A percentile compares a stretch with the other conserved stretches of the same genome.
Evolutionary conservation across 495 filamentous ascomycete genomes (phyloP).

Genomic region (Extremus antarcticus): DNA sequence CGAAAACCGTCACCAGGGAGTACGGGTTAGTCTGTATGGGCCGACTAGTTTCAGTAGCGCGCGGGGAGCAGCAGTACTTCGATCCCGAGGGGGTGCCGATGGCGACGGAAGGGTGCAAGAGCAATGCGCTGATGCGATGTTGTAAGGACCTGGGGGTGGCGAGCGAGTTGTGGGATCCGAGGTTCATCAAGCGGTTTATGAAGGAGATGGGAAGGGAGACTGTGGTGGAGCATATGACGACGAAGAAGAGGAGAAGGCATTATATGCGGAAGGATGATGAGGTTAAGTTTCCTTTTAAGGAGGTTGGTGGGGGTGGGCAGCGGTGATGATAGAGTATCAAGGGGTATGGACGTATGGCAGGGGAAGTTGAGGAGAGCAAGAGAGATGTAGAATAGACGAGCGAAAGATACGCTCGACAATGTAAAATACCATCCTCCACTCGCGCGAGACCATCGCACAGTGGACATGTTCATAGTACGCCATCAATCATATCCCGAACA

Average conservation of each 20-base stretch:
- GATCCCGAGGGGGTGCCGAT: conserved; percentile 87
- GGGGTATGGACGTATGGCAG: background rate
- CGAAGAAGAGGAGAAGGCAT: conserved; percentile 80
- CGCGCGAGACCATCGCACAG: background rate
- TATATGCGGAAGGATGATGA: conserved; percentile 78
- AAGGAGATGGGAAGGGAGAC: conserved; percentile 61
- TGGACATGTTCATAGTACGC: background rate
- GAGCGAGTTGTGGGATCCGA: conserved; percentile 91
- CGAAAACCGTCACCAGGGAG: conserved; percentile 81
- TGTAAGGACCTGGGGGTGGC: conserved; percentile 97
- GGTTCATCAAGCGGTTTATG: conserved; percentile 69
- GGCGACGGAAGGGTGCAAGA: conserved; percentile 92
- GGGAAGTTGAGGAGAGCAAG: background rate
- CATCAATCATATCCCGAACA: background rate
- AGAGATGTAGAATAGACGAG: background rate
- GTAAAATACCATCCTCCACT: background rate
- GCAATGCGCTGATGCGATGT: conserved; percentile 90
- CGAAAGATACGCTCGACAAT: background rate
- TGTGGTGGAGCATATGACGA: conserved; percentile 70
- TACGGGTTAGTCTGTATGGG: conserved; percentile 87
- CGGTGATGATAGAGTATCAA: background rate
- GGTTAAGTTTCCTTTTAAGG: conserved; percentile 70
- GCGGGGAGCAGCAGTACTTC: conserved; percentile 94
- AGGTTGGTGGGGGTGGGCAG: conserved; percentile 26
- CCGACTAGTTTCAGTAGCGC: conserved; percentile 78